phyloP scores from a whole-genome alignment of 2,329 filamentous ascomycete genomes.

The Aspergillus floridensis region DNA sequence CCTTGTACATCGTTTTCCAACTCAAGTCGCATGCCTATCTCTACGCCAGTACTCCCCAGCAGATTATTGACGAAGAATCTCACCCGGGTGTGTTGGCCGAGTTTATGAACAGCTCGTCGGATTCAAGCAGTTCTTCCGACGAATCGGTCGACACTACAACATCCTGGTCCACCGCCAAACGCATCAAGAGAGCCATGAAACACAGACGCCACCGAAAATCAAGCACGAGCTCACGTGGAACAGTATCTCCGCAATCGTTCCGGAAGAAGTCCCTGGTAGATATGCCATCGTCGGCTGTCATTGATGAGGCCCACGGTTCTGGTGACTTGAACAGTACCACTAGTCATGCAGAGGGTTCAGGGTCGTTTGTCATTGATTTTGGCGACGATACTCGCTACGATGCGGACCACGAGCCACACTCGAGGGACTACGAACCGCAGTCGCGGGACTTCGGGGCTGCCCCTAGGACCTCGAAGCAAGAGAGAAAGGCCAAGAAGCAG shows the following conservation, averaged over 20 bases:
- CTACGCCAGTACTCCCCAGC: constrained; percentile 88
- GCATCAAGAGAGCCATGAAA: constrained; percentile 72
- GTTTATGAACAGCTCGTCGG: constrained; percentile 64
- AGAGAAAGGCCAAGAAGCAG: constrained; percentile 19
- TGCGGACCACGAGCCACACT: constrained; percentile 24
- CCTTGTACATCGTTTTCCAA: constrained; percentile 83
- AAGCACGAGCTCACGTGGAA: constrained; percentile 64
- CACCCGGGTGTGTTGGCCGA: constrained; percentile 80
- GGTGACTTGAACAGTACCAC: constrained; percentile 23
- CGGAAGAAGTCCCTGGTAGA: constrained; percentile 24
- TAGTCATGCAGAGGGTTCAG: constrained; percentile 21
- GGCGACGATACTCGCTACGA: constrained; percentile 31
- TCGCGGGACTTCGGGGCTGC: constrained; percentile 30
- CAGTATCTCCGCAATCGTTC: constrained; percentile 21
- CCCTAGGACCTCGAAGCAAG: constrained; percentile 16
- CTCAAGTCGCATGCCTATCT: constrained; percentile 89
- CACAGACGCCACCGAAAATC: constrained; percentile 72
- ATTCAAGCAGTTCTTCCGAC: constrained; percentile 50
- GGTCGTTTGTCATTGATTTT: constrained; percentile 25
- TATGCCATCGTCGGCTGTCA: constrained; percentile 8
- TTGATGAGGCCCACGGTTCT: constrained; percentile 22
- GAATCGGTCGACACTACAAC: constrained; percentile 68
- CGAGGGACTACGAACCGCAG: constrained; percentile 21
- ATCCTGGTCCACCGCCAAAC: constrained; percentile 71
- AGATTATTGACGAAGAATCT: constrained; percentile 87